Evolutionary conservation across 2,329 filamentous ascomycete genomes (phyloP).

Genomic region (Aspergillus ustus): DNA sequence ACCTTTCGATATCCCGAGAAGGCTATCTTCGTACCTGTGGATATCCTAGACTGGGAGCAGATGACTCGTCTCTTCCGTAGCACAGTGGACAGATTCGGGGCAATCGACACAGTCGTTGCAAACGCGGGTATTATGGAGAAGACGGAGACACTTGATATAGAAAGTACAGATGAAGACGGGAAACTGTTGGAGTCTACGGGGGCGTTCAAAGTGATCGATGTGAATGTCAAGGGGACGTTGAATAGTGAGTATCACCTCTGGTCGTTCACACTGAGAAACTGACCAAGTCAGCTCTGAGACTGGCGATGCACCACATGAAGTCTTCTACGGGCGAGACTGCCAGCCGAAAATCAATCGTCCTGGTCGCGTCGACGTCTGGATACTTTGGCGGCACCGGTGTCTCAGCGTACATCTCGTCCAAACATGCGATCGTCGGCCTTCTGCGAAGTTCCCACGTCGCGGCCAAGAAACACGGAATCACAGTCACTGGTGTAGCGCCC

Average conservation of each 20-base stretch:
- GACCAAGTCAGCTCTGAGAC: slow-evolving; percentile 36
- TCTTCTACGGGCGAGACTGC: not conserved
- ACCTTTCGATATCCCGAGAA: slow-evolving; percentile 15
- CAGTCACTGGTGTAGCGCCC: slow-evolving; percentile 54
- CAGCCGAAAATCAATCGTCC: slow-evolving; percentile 39
- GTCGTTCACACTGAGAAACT: not conserved
- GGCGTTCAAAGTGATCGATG: slow-evolving; percentile 39
- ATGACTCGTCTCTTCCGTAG: slow-evolving; percentile 40
- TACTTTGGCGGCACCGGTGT: slow-evolving; percentile 52
- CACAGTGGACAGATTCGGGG: slow-evolving; percentile 38
- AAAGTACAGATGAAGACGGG: not conserved
- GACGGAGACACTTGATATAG: slow-evolving; percentile 25
- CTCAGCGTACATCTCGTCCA: slow-evolving; percentile 49
- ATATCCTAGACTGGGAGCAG: slow-evolving; percentile 44
- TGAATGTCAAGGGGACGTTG: slow-evolving; percentile 52
- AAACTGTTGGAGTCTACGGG: slow-evolving; percentile 2
- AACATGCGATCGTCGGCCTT: slow-evolving; percentile 49
- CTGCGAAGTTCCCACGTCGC: slow-evolving; percentile 43
- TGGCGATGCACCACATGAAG: slow-evolving; percentile 18
- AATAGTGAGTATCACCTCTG: slow-evolving; percentile 41
- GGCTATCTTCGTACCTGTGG: slow-evolving; percentile 39
- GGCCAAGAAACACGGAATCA: slow-evolving; percentile 41
- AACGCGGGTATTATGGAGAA: slow-evolving; percentile 49
- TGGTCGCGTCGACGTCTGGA: slow-evolving; percentile 49
- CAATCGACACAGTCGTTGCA: slow-evolving; percentile 47